Base-by-base conservation (phyloP, 305 asterid genomes). In the Andrographis paniculata region DNA sequence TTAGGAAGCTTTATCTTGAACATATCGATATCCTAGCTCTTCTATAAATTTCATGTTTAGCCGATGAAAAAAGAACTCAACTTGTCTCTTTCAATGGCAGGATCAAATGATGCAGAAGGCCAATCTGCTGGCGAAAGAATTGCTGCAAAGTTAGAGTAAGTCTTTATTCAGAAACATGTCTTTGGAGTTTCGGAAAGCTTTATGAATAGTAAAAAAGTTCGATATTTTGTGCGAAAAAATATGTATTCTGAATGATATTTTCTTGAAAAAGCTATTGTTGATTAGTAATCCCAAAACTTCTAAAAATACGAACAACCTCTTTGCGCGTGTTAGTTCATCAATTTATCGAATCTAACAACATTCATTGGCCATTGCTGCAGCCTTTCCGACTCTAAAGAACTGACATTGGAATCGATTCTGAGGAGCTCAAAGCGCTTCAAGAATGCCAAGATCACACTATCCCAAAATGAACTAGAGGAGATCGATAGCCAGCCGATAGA, bases 371-470 rank as follows among this genome's bases (percentile, higher is more conserved):
- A 28, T 44, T 58, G 61, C 43, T 51, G 53, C 80, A 86, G 84
- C 37, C 42, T 49, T 42, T 56, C 71, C 17, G 70, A 61, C 27
- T 8, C 54, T 13, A 42, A 24, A 39, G 53, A 63, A 18, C 18
- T 79, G 61, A 51, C 75, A 10, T 58, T 87, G 60, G 76, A 73
- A 37, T 50, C 37, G 80, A 67, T 87, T 14, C 68, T 81, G 17
- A 79, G 63, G 74, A 81, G 86, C 67, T 84, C 97, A 14, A 69
- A 64, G 53, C 79, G 82, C 50, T 88, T 69, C 77, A 76, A 79
- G 75, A 75, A 75, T 63, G 87, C 84, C 0, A 79, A 73, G 87
- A 53, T 63, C 54, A 15, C 43, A 2, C 88, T 76, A 45, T 71
- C 86, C 20, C 82, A 81, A 60, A 59, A 30, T 30, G 76, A 70